These are phyloP conservation scores for Saccharomycopsis selenospora DNA, from an alignment of 805 yeast species.

Conservation along the genomic window DNA sequence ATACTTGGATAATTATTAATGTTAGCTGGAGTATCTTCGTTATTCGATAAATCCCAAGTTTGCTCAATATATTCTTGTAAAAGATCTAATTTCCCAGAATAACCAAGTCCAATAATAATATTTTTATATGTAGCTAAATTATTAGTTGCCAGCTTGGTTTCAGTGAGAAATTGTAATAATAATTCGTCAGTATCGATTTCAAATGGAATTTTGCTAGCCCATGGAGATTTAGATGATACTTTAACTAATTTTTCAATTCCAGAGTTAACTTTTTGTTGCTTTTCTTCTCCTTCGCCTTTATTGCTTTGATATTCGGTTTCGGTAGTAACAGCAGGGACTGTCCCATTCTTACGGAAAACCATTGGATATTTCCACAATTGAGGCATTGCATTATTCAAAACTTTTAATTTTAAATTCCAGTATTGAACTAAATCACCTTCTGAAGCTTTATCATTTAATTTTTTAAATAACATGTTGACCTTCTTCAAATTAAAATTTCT, in stretches of 20 bases:
- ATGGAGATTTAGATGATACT: not conserved
- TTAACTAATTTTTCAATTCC: not conserved
- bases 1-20: conserved; percentile 25
- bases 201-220: conserved; percentile 14
- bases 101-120: conserved; percentile 28
- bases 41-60: conserved; percentile 25
- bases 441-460: not conserved
- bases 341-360: not conserved
- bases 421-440: conserved; percentile 3
- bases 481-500: not conserved
- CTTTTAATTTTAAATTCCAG: conserved; percentile 17
- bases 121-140: conserved; percentile 24
- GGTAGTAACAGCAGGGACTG: not conserved
- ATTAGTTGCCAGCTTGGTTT: conserved; percentile 21
- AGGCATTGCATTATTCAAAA: conserved; percentile 11
- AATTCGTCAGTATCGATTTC: conserved; percentile 18
- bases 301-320: not conserved
- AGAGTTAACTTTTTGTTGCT: not conserved
- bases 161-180: conserved; percentile 20
- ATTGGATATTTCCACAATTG: conserved; percentile 12
- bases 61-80: conserved; percentile 24
- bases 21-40: not conserved
- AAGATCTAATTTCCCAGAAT: conserved; percentile 24
- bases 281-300: not conserved
- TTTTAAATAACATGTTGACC: not conserved